A percentile compares a stretch with the other conserved stretches of the same genome.
Conservation (phyloP, 495 filamentous ascomycete species). For the Penicillium egyptiacum region DNA sequence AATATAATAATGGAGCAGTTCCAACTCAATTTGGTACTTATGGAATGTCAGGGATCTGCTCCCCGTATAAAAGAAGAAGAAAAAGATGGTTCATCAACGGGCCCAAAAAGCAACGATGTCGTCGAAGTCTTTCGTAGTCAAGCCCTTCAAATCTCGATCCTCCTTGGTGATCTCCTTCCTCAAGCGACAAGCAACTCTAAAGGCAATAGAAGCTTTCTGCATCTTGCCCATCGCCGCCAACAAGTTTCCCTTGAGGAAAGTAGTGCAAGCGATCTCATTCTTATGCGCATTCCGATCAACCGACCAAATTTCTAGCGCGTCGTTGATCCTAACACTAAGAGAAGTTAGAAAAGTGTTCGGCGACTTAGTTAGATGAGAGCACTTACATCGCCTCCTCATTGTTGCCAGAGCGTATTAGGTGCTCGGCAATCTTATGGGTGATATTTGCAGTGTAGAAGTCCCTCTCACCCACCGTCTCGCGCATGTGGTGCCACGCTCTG, state of each 20-base stretch:
- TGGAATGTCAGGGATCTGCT: too few relatives aligned
- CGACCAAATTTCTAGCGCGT: slow-evolving; percentile 23
- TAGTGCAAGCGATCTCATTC: slow-evolving; percentile 28
- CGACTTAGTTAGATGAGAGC: background rate
- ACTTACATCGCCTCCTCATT: slow-evolving; percentile 29
- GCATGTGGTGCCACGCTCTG: slow-evolving; percentile 22
- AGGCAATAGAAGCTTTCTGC: slow-evolving; percentile 18
- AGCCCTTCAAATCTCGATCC: background rate
- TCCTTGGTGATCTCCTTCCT: background rate
- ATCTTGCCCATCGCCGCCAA: slow-evolving; percentile 17
- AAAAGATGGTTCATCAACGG: background rate
- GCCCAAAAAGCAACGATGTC: background rate
- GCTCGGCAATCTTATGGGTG: slow-evolving; percentile 32
- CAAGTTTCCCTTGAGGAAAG: slow-evolving; percentile 23
- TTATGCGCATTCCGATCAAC: slow-evolving; percentile 20
- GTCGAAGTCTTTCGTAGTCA: background rate
- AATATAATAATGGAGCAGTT: background rate
- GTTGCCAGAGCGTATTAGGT: slow-evolving; percentile 22
- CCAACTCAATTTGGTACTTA: background rate
- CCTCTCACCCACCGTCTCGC: slow-evolving; percentile 26
- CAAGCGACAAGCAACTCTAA: slow-evolving; percentile 1
- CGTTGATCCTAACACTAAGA: slow-evolving; percentile 22
- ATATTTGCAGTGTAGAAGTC: slow-evolving; percentile 29
- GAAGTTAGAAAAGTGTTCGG: background rate
- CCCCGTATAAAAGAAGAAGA: background rate